Conservation (phyloP, 2,329 filamentous ascomycete species). For the Fusarium paranaense region DNA sequence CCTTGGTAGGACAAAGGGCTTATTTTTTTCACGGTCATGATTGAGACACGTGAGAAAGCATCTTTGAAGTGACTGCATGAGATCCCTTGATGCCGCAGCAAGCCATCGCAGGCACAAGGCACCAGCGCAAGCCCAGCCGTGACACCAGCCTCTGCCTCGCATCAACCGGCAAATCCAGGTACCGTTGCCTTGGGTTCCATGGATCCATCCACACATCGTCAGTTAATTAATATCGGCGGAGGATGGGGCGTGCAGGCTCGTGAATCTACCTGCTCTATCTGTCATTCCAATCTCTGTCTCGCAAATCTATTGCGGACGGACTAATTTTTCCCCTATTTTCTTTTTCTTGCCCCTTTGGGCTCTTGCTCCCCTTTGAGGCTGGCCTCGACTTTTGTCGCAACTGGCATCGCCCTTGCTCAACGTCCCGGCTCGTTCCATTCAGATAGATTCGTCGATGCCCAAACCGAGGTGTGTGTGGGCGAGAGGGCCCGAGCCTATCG, state of each 20-base stretch:
- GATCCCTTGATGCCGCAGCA: slow-evolving; percentile 27
- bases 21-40: slow-evolving; percentile 29
- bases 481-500: slow-evolving; percentile 23
- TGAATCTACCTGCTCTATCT: slow-evolving; percentile 10
- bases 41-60: slow-evolving; percentile 8
- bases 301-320: not conserved
- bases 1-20: slow-evolving; percentile 3
- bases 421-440: slow-evolving; percentile 13
- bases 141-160: slow-evolving; percentile 10
- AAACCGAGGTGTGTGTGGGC: slow-evolving; percentile 11
- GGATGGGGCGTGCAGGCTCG: slow-evolving; percentile 13
- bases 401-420: slow-evolving; percentile 36
- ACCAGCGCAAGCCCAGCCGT: slow-evolving; percentile 11
- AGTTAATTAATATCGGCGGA: not conserved
- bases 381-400: slow-evolving; percentile 21
- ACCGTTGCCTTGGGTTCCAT: slow-evolving; percentile 32
- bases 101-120: slow-evolving; percentile 25
- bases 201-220: not conserved
- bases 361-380: slow-evolving; percentile 9
- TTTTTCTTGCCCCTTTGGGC: slow-evolving; percentile 19
- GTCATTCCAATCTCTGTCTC: slow-evolving; percentile 32
- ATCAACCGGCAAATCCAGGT: slow-evolving; percentile 18
- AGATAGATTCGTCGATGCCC: slow-evolving; percentile 33
- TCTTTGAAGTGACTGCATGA: slow-evolving; percentile 32
- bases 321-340: slow-evolving; percentile 10